Base-by-base conservation (phyloP, 2,329 filamentous ascomycete genomes). In the Furcasterigmium furcatum region DNA sequence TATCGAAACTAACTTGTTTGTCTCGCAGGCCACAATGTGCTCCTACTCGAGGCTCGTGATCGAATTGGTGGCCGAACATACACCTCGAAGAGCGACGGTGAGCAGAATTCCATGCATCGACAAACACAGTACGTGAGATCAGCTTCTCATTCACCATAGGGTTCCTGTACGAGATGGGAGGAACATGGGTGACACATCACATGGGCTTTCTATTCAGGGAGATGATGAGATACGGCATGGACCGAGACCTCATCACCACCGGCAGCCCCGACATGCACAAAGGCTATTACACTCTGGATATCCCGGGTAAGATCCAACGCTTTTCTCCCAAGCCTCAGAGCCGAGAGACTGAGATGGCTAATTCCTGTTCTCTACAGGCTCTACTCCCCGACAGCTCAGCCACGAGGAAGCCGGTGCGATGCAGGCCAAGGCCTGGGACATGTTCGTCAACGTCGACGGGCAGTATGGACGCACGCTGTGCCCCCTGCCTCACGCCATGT, bases 121-220 rank as follows among this genome's bases (percentile, higher is more conserved):
- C n/a, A n/a, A 7, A 16, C 21, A 19, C 40, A 30, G 14, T 16
- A 24, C 24, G n/a, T n/a, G n/a, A n/a, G n/a, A n/a, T n/a, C n/a
- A n/a, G n/a, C n/a, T n/a, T n/a, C n/a, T n/a, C n/a, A n/a, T n/a
- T n/a, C n/a, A n/a, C 25, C n/a, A 27, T 16, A 43, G 41, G 62
- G 0, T 61, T 63, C 21, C 53, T 57, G 1, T 70, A 62, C 43
- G 68, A 71, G 39, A 66, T 72, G 63, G 68, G 70, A 1, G 69
- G 70, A 0, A 70, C 68, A 1, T 73, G 67, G 67, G 55, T 72
- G 4, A 63, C 65, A 22, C 67, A 65, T 63, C 51, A 53, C 36
- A 62, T 65, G 53, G 71, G 70, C 0, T 66, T 70, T 25, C 55
- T 72, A 2, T 71, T 64, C 61, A 58, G 69, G 5, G 73, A 76